Conservation (phyloP, 164 flowering plant genomes). For the Berberis vulgaris region DNA sequence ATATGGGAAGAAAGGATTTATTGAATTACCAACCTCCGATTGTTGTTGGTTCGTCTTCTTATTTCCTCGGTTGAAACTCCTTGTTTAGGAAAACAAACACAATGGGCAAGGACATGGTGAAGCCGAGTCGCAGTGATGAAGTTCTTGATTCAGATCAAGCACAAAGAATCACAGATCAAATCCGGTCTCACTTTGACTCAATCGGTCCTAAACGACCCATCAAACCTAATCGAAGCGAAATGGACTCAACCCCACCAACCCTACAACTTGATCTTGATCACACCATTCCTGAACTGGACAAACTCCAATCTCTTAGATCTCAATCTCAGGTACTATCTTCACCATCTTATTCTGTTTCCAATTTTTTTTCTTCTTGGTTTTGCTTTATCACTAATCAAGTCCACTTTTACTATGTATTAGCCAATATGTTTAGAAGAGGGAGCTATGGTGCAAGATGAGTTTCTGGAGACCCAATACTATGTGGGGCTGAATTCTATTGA, state of each 20-base stretch:
- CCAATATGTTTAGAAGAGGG: conserved; percentile 15
- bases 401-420: conserved; percentile 2
- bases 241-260: conserved; percentile 14
- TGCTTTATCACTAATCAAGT: not conserved
- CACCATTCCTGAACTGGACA: conserved; percentile 40
- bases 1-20: no score
- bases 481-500: conserved; percentile 42
- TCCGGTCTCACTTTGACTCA: conserved; percentile 50
- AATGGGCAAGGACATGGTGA: conserved; percentile 11
- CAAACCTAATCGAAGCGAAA: conserved; percentile 67
- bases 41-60: no score
- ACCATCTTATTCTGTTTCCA: not conserved
- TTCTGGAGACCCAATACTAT: conserved; percentile 71
- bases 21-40: no score
- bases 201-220: conserved; percentile 51
- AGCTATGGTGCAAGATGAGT: conserved; percentile 36
- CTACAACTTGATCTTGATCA: not conserved
- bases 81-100: no score
- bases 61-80: no score
- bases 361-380: not conserved
- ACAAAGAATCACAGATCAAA: conserved; percentile 29
- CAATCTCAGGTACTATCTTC: conserved; percentile 23
- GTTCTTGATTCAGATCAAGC: conserved; percentile 41
- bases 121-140: conserved; percentile 76
- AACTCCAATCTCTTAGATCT: conserved; percentile 35